A percentile compares a stretch with the other conserved stretches of the same genome.
Evolutionary conservation across 176 grass and related monocot species (phyloP).

Genomic region (Juncus inflexus): DNA sequence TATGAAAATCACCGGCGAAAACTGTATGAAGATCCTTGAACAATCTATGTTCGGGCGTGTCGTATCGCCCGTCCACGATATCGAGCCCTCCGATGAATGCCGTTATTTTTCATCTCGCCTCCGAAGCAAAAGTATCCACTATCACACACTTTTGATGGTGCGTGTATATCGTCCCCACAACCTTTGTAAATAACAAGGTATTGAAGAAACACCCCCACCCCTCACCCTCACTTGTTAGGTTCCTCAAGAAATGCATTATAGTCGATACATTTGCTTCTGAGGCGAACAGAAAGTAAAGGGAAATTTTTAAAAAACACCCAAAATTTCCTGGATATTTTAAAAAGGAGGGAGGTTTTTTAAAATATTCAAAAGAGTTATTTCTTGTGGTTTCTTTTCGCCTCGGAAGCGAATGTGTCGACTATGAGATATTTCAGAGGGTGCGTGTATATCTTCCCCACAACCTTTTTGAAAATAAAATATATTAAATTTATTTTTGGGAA

Average conservation of each 20-base stretch:
- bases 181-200: constrained; percentile 17
- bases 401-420: constrained; percentile 56
- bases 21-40: constrained; percentile 43
- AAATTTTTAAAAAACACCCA: not conserved
- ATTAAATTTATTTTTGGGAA: not conserved
- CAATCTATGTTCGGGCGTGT: constrained; percentile 57
- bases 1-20: constrained; percentile 49
- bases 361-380: too few species aligned
- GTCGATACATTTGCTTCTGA: too few species aligned
- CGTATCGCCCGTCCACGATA: constrained; percentile 70
- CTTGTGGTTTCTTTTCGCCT: constrained; percentile 29
- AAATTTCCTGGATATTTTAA: too few species aligned
- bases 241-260: too few species aligned
- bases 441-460: constrained; percentile 71
- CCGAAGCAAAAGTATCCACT: constrained; percentile 59
- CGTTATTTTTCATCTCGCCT: constrained; percentile 47
- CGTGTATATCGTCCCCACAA: constrained; percentile 74
- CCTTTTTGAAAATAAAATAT: constrained; percentile 21
- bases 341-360: too few species aligned
- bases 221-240: too few species aligned
- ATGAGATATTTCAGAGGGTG: constrained; percentile 85
- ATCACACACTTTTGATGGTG: constrained; percentile 89
- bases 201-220: too few species aligned
- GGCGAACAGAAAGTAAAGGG: not conserved
- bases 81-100: constrained; percentile 87